Percentiles rank a stretch among this genome's conserved stretches.
These are phyloP conservation scores for Pichia sp. DNA, from an alignment of 1,139 yeast species.

Conservation along the genomic window DNA sequence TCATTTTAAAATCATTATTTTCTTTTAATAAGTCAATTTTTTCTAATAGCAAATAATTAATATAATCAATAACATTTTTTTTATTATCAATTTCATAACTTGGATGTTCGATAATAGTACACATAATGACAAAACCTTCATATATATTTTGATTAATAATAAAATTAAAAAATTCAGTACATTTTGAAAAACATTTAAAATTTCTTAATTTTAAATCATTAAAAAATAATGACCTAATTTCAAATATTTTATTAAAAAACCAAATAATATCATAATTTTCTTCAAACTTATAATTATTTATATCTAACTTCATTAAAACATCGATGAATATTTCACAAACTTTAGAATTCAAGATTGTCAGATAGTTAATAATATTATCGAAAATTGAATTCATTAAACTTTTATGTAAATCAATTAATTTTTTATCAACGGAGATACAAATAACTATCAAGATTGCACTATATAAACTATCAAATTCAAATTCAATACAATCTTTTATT, in stretches of 20 bases:
- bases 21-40: conserved; percentile 2
- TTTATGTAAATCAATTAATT: conserved; percentile 1
- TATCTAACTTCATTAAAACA: conserved; percentile 2
- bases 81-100: conserved; percentile 1
- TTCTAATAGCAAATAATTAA: conserved; percentile 22
- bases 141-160: conserved; percentile 13
- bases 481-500: neutral
- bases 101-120: conserved; percentile 13
- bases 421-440: conserved; percentile 10
- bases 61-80: conserved; percentile 17
- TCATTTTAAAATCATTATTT: neutral
- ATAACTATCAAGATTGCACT: conserved; percentile 12
- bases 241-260: conserved; percentile 10
- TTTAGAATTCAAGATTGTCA: conserved; percentile 3
- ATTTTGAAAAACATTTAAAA: conserved; percentile 10
- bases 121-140: conserved; percentile 14
- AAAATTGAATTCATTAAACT: neutral
- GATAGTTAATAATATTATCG: conserved; percentile 2
- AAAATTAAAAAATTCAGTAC: conserved; percentile 15
- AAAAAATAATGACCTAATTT: conserved; percentile 8
- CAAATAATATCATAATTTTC: neutral
- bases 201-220: conserved; percentile 6
- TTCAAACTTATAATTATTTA: conserved; percentile 2
- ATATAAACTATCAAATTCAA: conserved; percentile 1
- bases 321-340: conserved; percentile 11